These are phyloP conservation scores for Candida andamanensis DNA, from an alignment of 805 yeast genomes.

Conservation along the genomic window DNA sequence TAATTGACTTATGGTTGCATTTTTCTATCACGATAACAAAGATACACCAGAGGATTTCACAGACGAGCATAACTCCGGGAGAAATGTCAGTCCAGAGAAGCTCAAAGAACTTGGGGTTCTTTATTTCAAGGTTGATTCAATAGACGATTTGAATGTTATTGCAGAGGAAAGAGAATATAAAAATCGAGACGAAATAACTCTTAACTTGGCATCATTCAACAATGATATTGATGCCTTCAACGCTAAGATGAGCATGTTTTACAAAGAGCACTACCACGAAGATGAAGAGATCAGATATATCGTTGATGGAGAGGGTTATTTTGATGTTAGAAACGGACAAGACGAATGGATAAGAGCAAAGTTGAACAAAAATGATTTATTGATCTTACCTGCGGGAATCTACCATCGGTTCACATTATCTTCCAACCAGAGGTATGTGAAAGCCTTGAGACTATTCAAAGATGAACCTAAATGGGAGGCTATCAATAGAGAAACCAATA, in stretches of 20 bases:
- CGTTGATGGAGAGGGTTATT: constrained; percentile 84
- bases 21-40: constrained; percentile 61
- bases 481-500: constrained; percentile 53
- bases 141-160: constrained; percentile 55
- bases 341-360: constrained; percentile 74
- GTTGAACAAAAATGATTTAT: constrained; percentile 58
- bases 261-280: constrained; percentile 86
- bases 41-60: constrained; percentile 54
- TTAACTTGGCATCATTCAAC: constrained; percentile 58
- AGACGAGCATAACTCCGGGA: constrained; percentile 69
- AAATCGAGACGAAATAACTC: constrained; percentile 68
- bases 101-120: constrained; percentile 63
- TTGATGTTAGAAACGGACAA: constrained; percentile 69
- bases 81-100: constrained; percentile 42
- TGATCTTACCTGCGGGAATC: constrained; percentile 85
- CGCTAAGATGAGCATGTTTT: constrained; percentile 64
- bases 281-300: constrained; percentile 95
- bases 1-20: constrained; percentile 14
- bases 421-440: constrained; percentile 49
- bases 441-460: constrained; percentile 78
- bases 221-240: constrained; percentile 52
- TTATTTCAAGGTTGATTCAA: constrained; percentile 47
- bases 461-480: constrained; percentile 98
- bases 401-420: constrained; percentile 89
- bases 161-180: constrained; percentile 71